Conservation (phyloP, 1,139 yeast genomes). For the Diutina scorzettiae region DNA sequence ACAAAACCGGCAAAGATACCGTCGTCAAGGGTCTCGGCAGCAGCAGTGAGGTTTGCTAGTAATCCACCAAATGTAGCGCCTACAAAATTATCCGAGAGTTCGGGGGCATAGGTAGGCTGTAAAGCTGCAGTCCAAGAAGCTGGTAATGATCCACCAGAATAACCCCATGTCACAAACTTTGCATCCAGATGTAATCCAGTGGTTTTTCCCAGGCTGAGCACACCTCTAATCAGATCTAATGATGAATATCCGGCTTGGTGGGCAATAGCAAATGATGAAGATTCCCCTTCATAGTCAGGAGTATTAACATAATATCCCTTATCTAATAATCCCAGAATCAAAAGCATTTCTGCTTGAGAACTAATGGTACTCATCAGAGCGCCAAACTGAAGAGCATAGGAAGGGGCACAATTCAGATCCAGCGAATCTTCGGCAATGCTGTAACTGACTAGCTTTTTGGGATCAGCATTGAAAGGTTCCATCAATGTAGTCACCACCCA, state of each 20-base stretch:
- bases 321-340: constrained; percentile 15
- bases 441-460: constrained; percentile 18
- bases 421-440: constrained; percentile 26
- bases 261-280: constrained; percentile 20
- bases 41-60: constrained; percentile 17
- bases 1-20: constrained; percentile 17
- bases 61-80: constrained; percentile 16
- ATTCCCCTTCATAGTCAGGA: constrained; percentile 24
- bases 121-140: constrained; percentile 26
- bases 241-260: constrained; percentile 17
- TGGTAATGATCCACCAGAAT: constrained; percentile 26
- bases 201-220: constrained; percentile 13
- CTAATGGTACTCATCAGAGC: constrained; percentile 12
- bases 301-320: constrained; percentile 22
- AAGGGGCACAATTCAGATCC: constrained; percentile 19
- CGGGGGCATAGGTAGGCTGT: constrained; percentile 22
- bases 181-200: constrained; percentile 17
- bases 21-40: constrained; percentile 16
- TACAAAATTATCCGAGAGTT: constrained; percentile 14
- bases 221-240: constrained; percentile 19
- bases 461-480: constrained; percentile 21
- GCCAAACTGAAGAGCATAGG: constrained; percentile 18
- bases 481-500: constrained; percentile 18
- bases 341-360: constrained; percentile 14
- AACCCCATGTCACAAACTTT: constrained; percentile 21